A percentile compares a stretch with the other conserved stretches of the same genome.
Evolutionary conservation across 768 basidiomycete species (phyloP).

Genomic region (Rhizopogon sp.): DNA sequence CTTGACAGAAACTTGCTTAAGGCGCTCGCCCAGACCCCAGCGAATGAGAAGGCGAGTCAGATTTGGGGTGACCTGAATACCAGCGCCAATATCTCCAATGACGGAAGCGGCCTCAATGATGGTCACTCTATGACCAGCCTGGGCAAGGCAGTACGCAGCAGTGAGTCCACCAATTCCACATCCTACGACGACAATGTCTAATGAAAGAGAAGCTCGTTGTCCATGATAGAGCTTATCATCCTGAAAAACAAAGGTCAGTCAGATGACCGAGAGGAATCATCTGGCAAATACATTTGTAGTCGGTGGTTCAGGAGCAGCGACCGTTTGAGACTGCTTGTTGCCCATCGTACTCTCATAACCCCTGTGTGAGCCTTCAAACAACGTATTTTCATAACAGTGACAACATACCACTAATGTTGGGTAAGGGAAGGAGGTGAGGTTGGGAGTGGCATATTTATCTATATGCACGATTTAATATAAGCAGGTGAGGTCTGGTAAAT

Average conservation of each 20-base stretch:
- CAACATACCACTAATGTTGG: background rate
- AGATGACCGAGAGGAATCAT: background rate
- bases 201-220: slow-evolving; percentile 16
- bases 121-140: slow-evolving; percentile 44
- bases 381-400: background rate
- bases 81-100: slow-evolving; percentile 45
- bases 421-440: background rate
- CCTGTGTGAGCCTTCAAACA: background rate
- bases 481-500: slow-evolving; percentile 4
- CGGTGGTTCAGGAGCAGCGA: background rate
- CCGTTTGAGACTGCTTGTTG: background rate
- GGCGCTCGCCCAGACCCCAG: slow-evolving; percentile 43
- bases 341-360: background rate
- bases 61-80: slow-evolving; percentile 44
- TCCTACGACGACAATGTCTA: slow-evolving; percentile 41
- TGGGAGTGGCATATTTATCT: background rate
- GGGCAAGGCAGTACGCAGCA: slow-evolving; percentile 39
- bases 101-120: slow-evolving; percentile 37
- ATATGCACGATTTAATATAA: slow-evolving; percentile 6
- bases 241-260: background rate
- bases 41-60: slow-evolving; percentile 40
- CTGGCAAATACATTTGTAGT: background rate
- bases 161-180: slow-evolving; percentile 48
- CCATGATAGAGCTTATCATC: slow-evolving; percentile 17
- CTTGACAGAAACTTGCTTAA: slow-evolving; percentile 32